phyloP scores from a whole-genome alignment of 2,329 filamentous ascomycete species.

The Trichoderma polysporum region DNA sequence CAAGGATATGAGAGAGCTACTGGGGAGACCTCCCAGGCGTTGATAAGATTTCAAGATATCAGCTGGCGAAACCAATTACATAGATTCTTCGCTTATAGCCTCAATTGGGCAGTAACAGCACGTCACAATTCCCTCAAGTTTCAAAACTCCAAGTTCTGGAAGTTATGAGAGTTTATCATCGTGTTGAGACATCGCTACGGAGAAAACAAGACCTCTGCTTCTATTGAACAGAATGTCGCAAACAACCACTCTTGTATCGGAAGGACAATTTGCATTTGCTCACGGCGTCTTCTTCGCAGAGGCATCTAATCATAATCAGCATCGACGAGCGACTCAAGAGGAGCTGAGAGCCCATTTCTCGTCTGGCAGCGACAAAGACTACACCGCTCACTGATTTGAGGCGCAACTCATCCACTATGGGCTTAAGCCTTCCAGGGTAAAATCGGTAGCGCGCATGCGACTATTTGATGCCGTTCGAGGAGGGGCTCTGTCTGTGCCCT shows the following conservation, averaged over 20 bases:
- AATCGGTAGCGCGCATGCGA: conserved; percentile 58
- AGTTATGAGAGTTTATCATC: neutral
- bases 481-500: conserved; percentile 49
- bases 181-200: neutral
- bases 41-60: neutral
- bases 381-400: conserved; percentile 60
- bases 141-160: neutral
- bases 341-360: conserved; percentile 50
- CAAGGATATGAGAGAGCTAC: neutral
- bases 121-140: neutral
- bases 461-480: conserved; percentile 56
- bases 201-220: neutral
- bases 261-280: conserved; percentile 44
- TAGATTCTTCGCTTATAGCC: neutral
- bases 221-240: neutral
- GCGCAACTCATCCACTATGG: conserved; percentile 64
- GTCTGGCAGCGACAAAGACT: conserved; percentile 44
- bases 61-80: neutral
- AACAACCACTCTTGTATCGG: conserved; percentile 20
- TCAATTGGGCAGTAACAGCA: neutral
- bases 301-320: conserved; percentile 43
- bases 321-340: conserved; percentile 44
- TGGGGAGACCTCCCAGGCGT: neutral
- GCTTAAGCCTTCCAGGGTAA: conserved; percentile 54
- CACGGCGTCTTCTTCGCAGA: conserved; percentile 46